Evolutionary conservation across 768 basidiomycete genomes (phyloP).

Genomic region (Pleurotus sapidus): DNA sequence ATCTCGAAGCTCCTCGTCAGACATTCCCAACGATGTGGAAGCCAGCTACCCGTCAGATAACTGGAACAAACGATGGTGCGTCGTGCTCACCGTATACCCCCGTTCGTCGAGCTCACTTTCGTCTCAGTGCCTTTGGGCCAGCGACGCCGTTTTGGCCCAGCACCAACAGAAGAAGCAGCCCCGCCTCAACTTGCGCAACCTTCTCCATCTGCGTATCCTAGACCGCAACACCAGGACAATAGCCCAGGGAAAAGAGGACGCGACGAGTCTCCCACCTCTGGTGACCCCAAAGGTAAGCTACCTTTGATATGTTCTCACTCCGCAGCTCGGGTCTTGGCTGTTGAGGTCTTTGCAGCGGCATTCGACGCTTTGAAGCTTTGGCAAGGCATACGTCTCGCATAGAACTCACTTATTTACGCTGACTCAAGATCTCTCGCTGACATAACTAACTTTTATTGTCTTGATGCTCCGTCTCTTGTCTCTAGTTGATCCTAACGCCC

Average conservation of each 20-base stretch:
- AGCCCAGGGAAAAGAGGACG: conserved; percentile 58
- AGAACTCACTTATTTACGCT: conserved; percentile 35
- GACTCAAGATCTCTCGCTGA: conserved; percentile 36
- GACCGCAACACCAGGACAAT: conserved; percentile 50
- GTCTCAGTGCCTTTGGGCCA: conserved; percentile 74
- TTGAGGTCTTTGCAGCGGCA: conserved; percentile 18
- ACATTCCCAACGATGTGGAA: conserved; percentile 63
- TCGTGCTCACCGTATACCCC: conserved; percentile 6
- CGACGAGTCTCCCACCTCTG: conserved; percentile 62
- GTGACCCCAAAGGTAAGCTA: conserved; percentile 74
- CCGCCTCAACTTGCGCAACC: conserved; percentile 87
- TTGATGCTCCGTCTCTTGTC: conserved; percentile 35
- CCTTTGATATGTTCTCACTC: conserved; percentile 13
- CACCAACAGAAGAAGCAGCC: conserved; percentile 74
- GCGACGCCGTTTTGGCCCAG: conserved; percentile 89
- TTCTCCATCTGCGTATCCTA: conserved; percentile 83
- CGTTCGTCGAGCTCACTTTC: conserved; percentile 11
- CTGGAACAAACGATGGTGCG: conserved; percentile 90
- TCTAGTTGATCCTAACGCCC: conserved; percentile 78
- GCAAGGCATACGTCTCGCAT: conserved; percentile 18
- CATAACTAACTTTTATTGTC: conserved; percentile 49
- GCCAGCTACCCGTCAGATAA: conserved; percentile 85
- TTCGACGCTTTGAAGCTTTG: conserved; percentile 16
- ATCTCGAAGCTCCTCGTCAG: conserved; percentile 17
- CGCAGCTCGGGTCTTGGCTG: conserved; percentile 11